Conservation (phyloP, 148 eudicot genomes). For the Rhododendron molle region DNA sequence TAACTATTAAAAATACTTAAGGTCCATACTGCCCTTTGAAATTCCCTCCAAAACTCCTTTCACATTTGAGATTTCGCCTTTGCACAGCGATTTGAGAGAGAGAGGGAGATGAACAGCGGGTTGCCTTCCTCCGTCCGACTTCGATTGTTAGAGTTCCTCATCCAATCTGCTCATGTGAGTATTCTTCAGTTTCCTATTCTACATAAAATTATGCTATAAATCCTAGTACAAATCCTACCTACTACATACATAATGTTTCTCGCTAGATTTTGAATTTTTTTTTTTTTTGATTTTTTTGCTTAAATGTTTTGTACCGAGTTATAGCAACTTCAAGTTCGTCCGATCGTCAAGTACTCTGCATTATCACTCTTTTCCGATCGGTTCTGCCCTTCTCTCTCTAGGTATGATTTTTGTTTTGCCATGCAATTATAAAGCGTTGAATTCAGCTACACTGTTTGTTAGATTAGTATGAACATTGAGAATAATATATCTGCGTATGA, state of each 20-base stretch:
- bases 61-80: not conserved
- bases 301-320: not conserved
- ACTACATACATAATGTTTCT: not conserved
- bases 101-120: constrained; percentile 8
- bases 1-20: too few species aligned
- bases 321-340: constrained; percentile 44
- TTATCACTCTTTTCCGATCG: constrained; percentile 69
- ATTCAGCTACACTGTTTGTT: not conserved
- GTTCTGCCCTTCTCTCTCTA: constrained; percentile 52
- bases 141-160: constrained; percentile 44
- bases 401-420: not conserved
- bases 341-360: constrained; percentile 72
- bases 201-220: not conserved
- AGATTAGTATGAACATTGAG: not conserved
- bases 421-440: not conserved
- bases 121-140: constrained; percentile 23
- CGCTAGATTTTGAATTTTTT: not conserved
- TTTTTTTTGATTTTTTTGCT: not conserved
- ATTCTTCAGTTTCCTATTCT: not conserved
- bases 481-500: not conserved
- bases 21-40: not conserved
- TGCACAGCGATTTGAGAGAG: too few species aligned
- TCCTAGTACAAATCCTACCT: not conserved
- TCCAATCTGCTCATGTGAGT: constrained; percentile 40
- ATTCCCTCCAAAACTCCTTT: constrained; percentile 1